phyloP scores from a whole-genome alignment of 2,329 filamentous ascomycete genomes.

The Neofusicoccum sp. region DNA sequence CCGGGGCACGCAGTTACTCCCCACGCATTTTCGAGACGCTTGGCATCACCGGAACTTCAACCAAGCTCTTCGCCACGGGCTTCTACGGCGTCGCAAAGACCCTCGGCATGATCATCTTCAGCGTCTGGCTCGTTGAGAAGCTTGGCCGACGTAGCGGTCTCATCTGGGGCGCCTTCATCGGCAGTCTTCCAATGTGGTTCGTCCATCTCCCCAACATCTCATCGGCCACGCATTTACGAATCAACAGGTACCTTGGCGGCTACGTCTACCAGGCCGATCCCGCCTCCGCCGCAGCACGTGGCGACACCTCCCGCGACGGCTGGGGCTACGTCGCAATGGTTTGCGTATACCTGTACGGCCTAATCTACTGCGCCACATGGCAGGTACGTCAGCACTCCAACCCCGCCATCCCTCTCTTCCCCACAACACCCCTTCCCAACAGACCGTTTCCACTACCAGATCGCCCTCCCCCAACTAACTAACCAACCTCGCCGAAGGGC shows the following conservation, averaged over 20 bases:
- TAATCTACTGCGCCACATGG: slow-evolving; percentile 52
- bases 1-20: slow-evolving; percentile 58
- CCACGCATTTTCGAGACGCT: slow-evolving; percentile 67
- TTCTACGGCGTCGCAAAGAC: slow-evolving; percentile 71
- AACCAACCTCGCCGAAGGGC: not conserved
- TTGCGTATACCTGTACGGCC: slow-evolving; percentile 55
- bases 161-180: slow-evolving; percentile 50
- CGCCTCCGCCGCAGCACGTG: slow-evolving; percentile 34
- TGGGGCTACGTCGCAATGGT: slow-evolving; percentile 54
- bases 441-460: too few species aligned
- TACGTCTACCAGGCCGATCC: slow-evolving; percentile 56
- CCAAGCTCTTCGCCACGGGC: slow-evolving; percentile 68
- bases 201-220: not conserved
- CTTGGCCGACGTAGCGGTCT: slow-evolving; percentile 43
- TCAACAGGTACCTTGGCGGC: slow-evolving; percentile 38
- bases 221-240: not conserved
- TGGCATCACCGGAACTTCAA: slow-evolving; percentile 58
- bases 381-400: slow-evolving; percentile 46
- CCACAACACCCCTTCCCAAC: slow-evolving; percentile 30
- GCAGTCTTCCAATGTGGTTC: slow-evolving; percentile 49
- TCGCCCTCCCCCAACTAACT: not conserved
- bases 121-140: slow-evolving; percentile 40
- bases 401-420: slow-evolving; percentile 49
- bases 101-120: slow-evolving; percentile 27
- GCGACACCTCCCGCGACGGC: slow-evolving; percentile 43